Conservation (phyloP, 78 protist genomes). For the Bigelowiella natans region DNA sequence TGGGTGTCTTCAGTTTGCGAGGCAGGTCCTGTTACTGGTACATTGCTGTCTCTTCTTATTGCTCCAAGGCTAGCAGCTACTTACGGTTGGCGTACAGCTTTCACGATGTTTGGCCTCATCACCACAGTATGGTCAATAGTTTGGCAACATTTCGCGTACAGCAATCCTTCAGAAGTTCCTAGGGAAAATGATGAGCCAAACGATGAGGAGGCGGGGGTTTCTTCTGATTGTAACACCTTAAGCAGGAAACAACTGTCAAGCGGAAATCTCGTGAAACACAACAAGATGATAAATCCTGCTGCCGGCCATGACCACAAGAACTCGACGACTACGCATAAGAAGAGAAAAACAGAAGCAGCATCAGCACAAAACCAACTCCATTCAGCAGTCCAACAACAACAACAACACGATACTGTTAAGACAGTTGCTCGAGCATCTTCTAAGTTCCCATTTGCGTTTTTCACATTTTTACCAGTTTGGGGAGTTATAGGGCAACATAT, state of each 20-base stretch:
- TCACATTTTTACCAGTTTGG: neutral
- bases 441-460: neutral
- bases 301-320: no score
- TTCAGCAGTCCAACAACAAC: no score
- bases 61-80: neutral
- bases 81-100: neutral
- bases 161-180: neutral
- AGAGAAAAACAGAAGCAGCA: no score
- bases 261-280: no score
- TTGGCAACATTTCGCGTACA: neutral
- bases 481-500: neutral
- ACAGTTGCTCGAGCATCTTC: no score
- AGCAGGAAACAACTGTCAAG: no score
- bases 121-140: neutral
- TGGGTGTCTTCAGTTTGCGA: neutral
- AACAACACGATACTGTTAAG: no score
- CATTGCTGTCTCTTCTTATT: neutral
- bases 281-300: no score
- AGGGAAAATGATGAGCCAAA: neutral
- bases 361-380: no score
- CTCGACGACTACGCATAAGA: no score
- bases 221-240: no score
- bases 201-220: no score
- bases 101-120: neutral
- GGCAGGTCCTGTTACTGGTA: neutral